phyloP scores from a whole-genome alignment of 2,329 filamentous ascomycete species.

The Colletotrichum euphorbiae region DNA sequence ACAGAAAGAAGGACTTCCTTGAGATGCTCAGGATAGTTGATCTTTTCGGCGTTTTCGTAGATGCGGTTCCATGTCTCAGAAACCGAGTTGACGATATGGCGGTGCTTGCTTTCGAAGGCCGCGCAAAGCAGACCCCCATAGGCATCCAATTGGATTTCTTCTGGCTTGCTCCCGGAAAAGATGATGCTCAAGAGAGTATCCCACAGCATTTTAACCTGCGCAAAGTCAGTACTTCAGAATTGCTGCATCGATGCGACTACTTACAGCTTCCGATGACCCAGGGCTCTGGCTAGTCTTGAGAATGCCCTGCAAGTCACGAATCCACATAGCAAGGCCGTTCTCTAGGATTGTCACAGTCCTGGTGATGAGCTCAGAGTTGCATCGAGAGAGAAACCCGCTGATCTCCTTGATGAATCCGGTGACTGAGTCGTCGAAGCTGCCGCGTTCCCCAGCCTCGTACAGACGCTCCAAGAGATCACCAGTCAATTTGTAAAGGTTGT shows the following conservation, averaged over 20 bases:
- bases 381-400: constrained; percentile 63
- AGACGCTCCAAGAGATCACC: constrained; percentile 62
- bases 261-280: constrained; percentile 58
- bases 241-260: constrained; percentile 41
- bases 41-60: constrained; percentile 68
- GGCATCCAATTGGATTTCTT: constrained; percentile 59
- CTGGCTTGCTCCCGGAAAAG: constrained; percentile 49
- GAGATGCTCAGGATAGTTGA: constrained; percentile 75
- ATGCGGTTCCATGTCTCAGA: constrained; percentile 75
- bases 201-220: constrained; percentile 64
- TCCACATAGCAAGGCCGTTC: constrained; percentile 70
- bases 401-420: constrained; percentile 65
- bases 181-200: constrained; percentile 58
- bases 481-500: constrained; percentile 72
- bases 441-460: constrained; percentile 61
- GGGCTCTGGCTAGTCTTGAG: constrained; percentile 56
- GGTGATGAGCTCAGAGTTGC: constrained; percentile 61
- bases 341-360: constrained; percentile 72
- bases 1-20: constrained; percentile 72
- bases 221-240: constrained; percentile 43
- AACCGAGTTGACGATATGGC: constrained; percentile 62
- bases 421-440: constrained; percentile 52
- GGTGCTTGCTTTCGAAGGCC: constrained; percentile 69
- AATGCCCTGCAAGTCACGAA: constrained; percentile 66
- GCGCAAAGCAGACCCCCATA: constrained; percentile 68